These are phyloP conservation scores for Zelonia costaricensis DNA, from an alignment of 208 protist genomes.

Conservation along the genomic window DNA sequence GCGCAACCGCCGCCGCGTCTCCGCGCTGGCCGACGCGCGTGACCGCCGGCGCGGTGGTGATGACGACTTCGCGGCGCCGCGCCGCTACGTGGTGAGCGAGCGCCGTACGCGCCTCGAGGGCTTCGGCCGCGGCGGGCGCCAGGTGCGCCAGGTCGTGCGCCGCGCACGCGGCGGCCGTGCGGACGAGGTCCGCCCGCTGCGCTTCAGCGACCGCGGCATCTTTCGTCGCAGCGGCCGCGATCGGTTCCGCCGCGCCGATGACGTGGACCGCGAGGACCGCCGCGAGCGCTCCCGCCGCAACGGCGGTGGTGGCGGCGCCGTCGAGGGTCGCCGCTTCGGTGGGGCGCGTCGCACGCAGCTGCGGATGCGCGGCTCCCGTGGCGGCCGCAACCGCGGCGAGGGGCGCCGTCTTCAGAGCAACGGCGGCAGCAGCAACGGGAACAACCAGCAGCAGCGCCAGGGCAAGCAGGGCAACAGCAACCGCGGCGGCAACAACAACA, in stretches of 20 bases:
- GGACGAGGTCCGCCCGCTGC: conserved; percentile 9
- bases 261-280: conserved; percentile 63
- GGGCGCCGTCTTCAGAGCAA: conserved; percentile 24
- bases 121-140: conserved; percentile 76
- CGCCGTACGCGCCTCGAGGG: conserved; percentile 69
- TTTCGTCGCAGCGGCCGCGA: conserved; percentile 63
- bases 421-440: conserved; percentile 3
- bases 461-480: conserved; percentile 9
- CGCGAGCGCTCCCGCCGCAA: conserved; percentile 52
- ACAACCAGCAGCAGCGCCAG: conserved; percentile 12
- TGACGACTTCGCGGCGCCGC: conserved; percentile 58
- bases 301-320: conserved; percentile 13
- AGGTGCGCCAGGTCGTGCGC: conserved; percentile 59
- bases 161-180: not conserved
- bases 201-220: conserved; percentile 70
- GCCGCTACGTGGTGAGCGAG: conserved; percentile 81
- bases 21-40: conserved; percentile 70
- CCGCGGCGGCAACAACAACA: conserved; percentile 15
- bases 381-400: conserved; percentile 9
- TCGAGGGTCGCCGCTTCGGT: conserved; percentile 12
- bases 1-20: conserved; percentile 72
- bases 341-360: not conserved
- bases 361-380: conserved; percentile 26
- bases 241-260: conserved; percentile 80
- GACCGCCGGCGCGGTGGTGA: conserved; percentile 54